Percentiles rank a stretch among this genome's conserved stretches.
phyloP scores from a whole-genome alignment of 805 yeast species.

The Pichia pseudocactophila region DNA sequence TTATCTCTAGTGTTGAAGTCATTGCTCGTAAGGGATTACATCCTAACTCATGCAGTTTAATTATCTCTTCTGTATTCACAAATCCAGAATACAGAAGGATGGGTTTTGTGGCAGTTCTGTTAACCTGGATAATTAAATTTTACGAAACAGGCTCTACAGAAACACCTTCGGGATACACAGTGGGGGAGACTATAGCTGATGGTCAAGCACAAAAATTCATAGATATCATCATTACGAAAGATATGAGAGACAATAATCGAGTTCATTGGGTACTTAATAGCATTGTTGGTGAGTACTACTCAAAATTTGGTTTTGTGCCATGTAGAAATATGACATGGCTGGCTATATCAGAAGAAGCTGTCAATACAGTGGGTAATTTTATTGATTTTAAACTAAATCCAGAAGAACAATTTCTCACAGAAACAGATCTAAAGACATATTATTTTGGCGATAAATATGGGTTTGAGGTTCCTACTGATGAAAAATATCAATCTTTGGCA shows the following conservation, averaged over 20 bases:
- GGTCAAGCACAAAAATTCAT: background rate
- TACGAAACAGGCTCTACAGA: conserved; percentile 6
- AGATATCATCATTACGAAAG: background rate
- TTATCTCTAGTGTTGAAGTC: background rate
- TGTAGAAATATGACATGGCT: background rate
- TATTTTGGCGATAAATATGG: background rate
- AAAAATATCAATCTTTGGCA: conserved; percentile 1
- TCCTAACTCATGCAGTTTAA: background rate
- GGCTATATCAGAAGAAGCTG: background rate
- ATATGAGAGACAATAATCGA: background rate
- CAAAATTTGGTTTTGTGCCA: conserved; percentile 6
- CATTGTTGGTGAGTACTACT: conserved; percentile 7
- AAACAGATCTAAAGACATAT: conserved; percentile 2
- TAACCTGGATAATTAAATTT: conserved; percentile 4
- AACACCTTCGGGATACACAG: background rate
- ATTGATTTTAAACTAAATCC: background rate
- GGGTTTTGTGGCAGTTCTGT: conserved; percentile 2
- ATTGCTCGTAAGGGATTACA: conserved; percentile 3
- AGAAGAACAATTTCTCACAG: background rate
- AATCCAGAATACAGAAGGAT: conserved; percentile 6
- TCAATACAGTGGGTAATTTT: background rate
- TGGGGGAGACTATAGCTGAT: conserved; percentile 1
- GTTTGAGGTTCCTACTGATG: background rate
- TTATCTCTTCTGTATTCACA: conserved; percentile 5
- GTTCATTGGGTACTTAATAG: conserved; percentile 9